Conservation (phyloP, 495 filamentous ascomycete genomes). For the Coniosporium apollinis region DNA sequence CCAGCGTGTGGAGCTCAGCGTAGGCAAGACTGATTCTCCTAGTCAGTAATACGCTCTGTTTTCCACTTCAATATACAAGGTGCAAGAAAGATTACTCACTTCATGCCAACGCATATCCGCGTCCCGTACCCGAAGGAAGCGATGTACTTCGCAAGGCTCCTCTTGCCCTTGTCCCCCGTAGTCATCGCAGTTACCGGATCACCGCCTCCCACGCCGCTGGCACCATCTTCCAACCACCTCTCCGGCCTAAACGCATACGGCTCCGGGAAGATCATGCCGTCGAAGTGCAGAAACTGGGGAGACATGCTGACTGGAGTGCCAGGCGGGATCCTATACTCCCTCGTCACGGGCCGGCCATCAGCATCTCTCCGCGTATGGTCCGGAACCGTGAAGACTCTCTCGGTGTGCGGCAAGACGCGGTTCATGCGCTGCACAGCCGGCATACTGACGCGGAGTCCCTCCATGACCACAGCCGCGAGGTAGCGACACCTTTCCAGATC, state of each 20-base stretch:
- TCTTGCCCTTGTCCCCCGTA: background rate
- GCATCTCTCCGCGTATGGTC: too few relatives aligned
- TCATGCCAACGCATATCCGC: constrained; percentile 22
- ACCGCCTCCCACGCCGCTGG: background rate
- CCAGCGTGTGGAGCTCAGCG: constrained; percentile 23
- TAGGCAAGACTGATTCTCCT: constrained; percentile 22
- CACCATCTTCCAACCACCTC: constrained; percentile 6
- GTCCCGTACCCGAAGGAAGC: constrained; percentile 21
- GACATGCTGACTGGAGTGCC: constrained; percentile 8
- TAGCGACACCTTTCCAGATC: constrained; percentile 23
- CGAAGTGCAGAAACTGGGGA: constrained; percentile 4
- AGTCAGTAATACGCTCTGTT: background rate
- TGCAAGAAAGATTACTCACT: constrained; percentile 1
- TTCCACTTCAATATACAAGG: background rate
- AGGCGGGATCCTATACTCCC: constrained; percentile 9
- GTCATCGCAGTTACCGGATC: too few relatives aligned
- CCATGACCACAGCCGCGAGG: constrained; percentile 28
- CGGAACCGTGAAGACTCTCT: background rate
- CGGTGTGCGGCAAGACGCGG: background rate
- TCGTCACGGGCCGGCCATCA: too few relatives aligned
- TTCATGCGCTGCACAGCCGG: background rate
- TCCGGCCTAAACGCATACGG: constrained; percentile 7
- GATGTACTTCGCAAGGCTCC: constrained; percentile 11
- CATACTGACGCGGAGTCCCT: constrained; percentile 6
- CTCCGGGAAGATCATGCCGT: constrained; percentile 6